Evolutionary conservation across 768 basidiomycete species (phyloP).

Genomic region (Serendipita sp.): DNA sequence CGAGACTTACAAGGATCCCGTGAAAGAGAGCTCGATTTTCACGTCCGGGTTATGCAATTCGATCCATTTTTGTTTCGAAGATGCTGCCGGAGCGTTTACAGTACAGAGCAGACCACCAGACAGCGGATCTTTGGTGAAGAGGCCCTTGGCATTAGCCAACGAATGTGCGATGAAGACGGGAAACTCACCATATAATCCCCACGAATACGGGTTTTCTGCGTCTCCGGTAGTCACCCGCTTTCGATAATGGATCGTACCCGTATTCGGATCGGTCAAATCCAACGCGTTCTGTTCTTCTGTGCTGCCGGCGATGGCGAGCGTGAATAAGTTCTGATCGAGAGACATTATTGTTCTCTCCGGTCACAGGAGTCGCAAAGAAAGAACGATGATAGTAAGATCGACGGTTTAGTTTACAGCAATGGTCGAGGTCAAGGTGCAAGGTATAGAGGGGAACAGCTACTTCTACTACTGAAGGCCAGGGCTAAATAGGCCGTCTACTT

Average conservation of each 20-base stretch:
- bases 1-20: slow-evolving; percentile 36
- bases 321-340: slow-evolving; percentile 74
- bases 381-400: too few relatives aligned
- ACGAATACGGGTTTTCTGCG: not conserved
- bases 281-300: slow-evolving; percentile 41
- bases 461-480: too few relatives aligned
- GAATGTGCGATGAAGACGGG: not conserved
- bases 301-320: slow-evolving; percentile 43
- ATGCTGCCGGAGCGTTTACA: slow-evolving; percentile 42
- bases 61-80: slow-evolving; percentile 56
- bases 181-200: slow-evolving; percentile 1
- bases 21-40: slow-evolving; percentile 53
- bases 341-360: slow-evolving; percentile 33
- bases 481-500: too few relatives aligned
- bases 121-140: slow-evolving; percentile 37
- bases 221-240: slow-evolving; percentile 39
- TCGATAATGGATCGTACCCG: slow-evolving; percentile 49
- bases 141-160: not conserved
- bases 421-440: too few relatives aligned
- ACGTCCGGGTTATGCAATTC: slow-evolving; percentile 60
- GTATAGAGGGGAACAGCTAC: too few relatives aligned
- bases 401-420: too few relatives aligned
- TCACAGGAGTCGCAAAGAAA: too few relatives aligned
- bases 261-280: slow-evolving; percentile 46
- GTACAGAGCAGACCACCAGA: slow-evolving; percentile 56